These are phyloP conservation scores for Cardiospermum halicacabum DNA, from an alignment of 345 rosid species.

Conservation along the genomic window DNA sequence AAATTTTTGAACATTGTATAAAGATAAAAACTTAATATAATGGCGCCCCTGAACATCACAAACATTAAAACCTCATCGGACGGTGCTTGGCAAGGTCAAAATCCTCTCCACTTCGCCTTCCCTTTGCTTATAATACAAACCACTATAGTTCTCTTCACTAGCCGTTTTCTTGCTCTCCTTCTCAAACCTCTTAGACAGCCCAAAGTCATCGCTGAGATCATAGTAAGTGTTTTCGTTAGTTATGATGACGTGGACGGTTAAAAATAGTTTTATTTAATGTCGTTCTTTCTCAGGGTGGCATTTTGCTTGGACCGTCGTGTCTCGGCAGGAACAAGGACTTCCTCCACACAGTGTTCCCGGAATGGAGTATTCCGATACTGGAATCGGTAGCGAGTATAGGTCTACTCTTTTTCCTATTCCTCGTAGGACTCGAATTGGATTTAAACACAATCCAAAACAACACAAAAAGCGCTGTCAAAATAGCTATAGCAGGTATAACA, in stretches of 20 bases:
- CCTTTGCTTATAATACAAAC: constrained; percentile 29
- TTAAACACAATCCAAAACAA: constrained; percentile 33
- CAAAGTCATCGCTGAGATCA: constrained; percentile 37
- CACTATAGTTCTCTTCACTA: constrained; percentile 22
- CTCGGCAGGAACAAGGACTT: constrained; percentile 43
- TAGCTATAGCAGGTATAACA: constrained; percentile 52
- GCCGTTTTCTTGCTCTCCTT: constrained; percentile 28
- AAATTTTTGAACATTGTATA: too few species aligned
- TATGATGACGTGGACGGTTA: neutral
- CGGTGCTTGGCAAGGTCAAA: constrained; percentile 47
- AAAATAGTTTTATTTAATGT: too few species aligned
- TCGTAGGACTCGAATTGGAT: constrained; percentile 65
- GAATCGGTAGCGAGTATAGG: constrained; percentile 57
- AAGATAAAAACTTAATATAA: too few species aligned
- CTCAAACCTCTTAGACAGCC: constrained; percentile 40
- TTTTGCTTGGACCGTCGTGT: constrained; percentile 55
- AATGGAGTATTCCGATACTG: constrained; percentile 44
- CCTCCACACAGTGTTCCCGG: constrained; percentile 41
- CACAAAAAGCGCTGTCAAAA: constrained; percentile 35
- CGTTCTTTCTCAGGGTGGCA: constrained; percentile 41
- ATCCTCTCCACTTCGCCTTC: constrained; percentile 38
- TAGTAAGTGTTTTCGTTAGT: constrained; percentile 13
- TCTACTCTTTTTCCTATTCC: constrained; percentile 56
- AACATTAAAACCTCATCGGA: constrained; percentile 27
- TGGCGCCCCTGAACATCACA: constrained; percentile 15